Base-by-base conservation (phyloP, 163 green algal genomes). In the Chlamydomonas reinhardtii region DNA sequence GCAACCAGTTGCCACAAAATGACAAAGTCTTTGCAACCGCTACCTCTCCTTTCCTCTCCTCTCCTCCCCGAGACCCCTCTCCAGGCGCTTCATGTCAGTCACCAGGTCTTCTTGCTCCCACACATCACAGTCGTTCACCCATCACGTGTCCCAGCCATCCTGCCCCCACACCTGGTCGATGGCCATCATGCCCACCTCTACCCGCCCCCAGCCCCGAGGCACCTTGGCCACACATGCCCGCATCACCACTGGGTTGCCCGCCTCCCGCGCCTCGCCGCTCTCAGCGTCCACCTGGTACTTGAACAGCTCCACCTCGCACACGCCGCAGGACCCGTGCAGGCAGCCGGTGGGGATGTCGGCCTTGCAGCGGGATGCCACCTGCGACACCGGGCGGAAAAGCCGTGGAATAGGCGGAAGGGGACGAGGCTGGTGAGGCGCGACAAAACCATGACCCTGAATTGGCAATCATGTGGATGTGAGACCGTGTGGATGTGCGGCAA, bases 101-200 rank as follows among this genome's bases (percentile, higher is more conserved):
- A n/a, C n/a, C n/a, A n/a, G n/a, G n/a, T n/a, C n/a, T n/a, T n/a
- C n/a, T n/a, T n/a, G n/a, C n/a, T n/a, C n/a, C n/a, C n/a, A n/a
- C n/a, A n/a, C n/a, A n/a, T n/a, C n/a, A n/a, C n/a, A n/a, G n/a
- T n/a, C n/a, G n/a, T n/a, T n/a, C n/a, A n/a, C n/a, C n/a, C n/a
- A n/a, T 86, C 80, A 87, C 71, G 82, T 87, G 72, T 87, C 82
- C 82, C 82, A 87, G 11, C 82, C 82, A 72, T 87, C 82, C 82
- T 87, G 82, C 32, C 82, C 82, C 82, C 82, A 87, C 37, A 87
- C 61, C 19, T 39, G 25, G 62, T 87, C 82, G 0, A 35, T 29
- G 2, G 39, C 31, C 61, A 87, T 68, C 72, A 81, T 81, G 14
- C 61, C 82, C 35, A 87, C 72, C 82, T 87, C 82, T 39, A 87